phyloP scores from a whole-genome alignment of 2,329 filamentous ascomycete genomes.

The Sporothrix mexicana region DNA sequence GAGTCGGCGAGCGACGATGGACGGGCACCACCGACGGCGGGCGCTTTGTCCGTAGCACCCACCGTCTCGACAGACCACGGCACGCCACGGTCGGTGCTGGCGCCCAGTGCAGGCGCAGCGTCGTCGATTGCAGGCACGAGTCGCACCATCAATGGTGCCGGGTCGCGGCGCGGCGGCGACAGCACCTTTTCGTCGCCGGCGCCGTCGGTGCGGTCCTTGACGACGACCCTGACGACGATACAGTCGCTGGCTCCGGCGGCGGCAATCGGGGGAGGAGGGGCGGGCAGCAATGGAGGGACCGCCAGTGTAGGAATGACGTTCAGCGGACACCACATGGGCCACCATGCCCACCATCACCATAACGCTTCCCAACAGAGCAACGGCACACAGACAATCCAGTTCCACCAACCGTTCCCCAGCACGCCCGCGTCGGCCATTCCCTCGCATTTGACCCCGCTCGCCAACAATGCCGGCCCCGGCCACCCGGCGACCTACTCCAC shows the following conservation, averaged over 20 bases:
- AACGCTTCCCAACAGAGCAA: conserved; percentile 48
- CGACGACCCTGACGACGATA: conserved; percentile 84
- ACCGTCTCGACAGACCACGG: conserved; percentile 86
- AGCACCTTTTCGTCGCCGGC: conserved; percentile 84
- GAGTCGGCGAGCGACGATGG: conserved; percentile 68
- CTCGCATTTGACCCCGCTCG: conserved; percentile 65
- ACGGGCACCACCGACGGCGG: conserved; percentile 61
- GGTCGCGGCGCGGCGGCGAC: conserved; percentile 69
- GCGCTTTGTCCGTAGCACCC: conserved; percentile 75
- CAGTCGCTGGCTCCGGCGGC: conserved; percentile 70
- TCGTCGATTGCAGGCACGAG: conserved; percentile 75
- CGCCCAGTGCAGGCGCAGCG: conserved; percentile 70
- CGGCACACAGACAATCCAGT: conserved; percentile 61
- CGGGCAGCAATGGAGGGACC: not conserved
- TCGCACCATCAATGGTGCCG: conserved; percentile 66
- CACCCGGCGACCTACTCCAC: conserved; percentile 74
- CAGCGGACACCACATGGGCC: conserved; percentile 44
- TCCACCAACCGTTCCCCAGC: conserved; percentile 69
- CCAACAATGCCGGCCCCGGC: conserved; percentile 41
- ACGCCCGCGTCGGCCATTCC: conserved; percentile 75
- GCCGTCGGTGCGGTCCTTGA: conserved; percentile 78
- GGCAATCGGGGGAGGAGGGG: conserved; percentile 44
- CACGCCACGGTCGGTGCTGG: conserved; percentile 73
- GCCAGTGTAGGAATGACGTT: conserved; percentile 29
- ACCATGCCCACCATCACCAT: conserved; percentile 42